phyloP scores from a whole-genome alignment of 2,329 filamentous ascomycete genomes.

The Beauveria medogensis region DNA sequence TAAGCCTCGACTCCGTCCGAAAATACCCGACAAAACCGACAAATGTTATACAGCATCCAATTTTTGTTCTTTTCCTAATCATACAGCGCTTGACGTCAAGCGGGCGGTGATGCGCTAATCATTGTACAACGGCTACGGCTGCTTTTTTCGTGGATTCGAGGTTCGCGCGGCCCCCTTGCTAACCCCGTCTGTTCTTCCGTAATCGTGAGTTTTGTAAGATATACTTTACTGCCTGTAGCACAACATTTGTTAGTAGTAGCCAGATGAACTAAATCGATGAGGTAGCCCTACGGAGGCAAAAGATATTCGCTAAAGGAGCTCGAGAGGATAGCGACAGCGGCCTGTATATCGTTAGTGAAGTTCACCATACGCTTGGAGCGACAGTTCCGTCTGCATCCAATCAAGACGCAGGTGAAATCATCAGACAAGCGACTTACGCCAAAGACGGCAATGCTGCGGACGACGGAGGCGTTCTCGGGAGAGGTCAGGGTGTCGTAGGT shows the following conservation, averaged over 20 bases:
- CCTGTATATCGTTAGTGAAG: slow-evolving; percentile 31
- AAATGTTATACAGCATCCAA: slow-evolving; percentile 8
- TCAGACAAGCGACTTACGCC: slow-evolving; percentile 44
- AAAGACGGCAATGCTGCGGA: slow-evolving; percentile 60
- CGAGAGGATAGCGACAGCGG: slow-evolving; percentile 57
- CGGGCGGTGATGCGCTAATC: neutral
- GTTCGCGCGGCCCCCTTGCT: neutral
- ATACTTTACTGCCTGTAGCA: slow-evolving; percentile 7
- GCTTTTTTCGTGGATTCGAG: neutral
- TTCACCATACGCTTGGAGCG: neutral
- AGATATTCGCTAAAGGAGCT: slow-evolving; percentile 61
- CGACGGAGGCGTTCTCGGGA: slow-evolving; percentile 60
- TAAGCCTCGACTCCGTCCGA: neutral
- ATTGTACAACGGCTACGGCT: neutral
- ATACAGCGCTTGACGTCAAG: slow-evolving; percentile 1
- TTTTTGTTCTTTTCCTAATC: neutral
- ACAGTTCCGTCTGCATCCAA: neutral
- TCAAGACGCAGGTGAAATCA: neutral
- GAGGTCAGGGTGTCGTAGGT: slow-evolving; percentile 57
- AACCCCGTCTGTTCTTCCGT: neutral
- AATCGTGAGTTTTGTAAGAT: neutral
- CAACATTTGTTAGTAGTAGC: neutral
- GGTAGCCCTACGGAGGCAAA: slow-evolving; percentile 49
- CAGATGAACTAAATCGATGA: neutral
- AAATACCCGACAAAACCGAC: neutral